Evolutionary conservation across 2,329 filamentous ascomycete species (phyloP), one percentile per base, ranked within the genome.

Genomic region (Penicillium sp.): DNA sequence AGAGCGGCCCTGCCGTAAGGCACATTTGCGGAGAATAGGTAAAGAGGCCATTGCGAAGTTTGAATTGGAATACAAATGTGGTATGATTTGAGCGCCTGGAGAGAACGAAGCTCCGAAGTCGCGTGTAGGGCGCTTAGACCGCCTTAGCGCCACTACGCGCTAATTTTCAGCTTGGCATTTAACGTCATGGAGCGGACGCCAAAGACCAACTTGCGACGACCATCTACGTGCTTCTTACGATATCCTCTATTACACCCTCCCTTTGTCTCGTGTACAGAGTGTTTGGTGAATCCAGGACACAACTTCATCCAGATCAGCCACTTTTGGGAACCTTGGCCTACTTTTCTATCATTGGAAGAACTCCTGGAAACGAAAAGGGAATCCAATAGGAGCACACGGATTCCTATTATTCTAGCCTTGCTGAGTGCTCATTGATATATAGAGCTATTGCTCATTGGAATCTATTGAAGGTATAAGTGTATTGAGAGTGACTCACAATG

Each of bases 401-500:
- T 11, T 10, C 27, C 40, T 49, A 18, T 43, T 14, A 4, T 34
- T 29, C 11, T 35, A 32, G 10, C 23, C 16, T 18, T 14, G 13
- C 32, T 32, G 32, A 19, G 27, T 19, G 14, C 32, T 18, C 36
- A 39, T 38, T 40, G 14, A 39, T 41, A 30, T 46, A 51, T 41
- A 51, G 41, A 9, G 11, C 3, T 8, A 14, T 34, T 35, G 13
- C 23, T 14, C 9, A 27, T 40, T 41, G 9, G 11, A 7, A 27
- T 46, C 10, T 18, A 46, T 39, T 39, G n/a, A 43, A 14, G 26
- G 39, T 43, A 50, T 44, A 44, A 32, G 27, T 44, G 26, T 32
- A 34, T 51, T 55, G 38, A 39, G 30, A 53, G 55, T 32, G 29
- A 64, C 64, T 67, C 61, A 81, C 61, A 67, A 96, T 96, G 91